These are phyloP conservation scores for Pichia norvegensis DNA, from an alignment of 1,139 yeast species.

Conservation along the genomic window DNA sequence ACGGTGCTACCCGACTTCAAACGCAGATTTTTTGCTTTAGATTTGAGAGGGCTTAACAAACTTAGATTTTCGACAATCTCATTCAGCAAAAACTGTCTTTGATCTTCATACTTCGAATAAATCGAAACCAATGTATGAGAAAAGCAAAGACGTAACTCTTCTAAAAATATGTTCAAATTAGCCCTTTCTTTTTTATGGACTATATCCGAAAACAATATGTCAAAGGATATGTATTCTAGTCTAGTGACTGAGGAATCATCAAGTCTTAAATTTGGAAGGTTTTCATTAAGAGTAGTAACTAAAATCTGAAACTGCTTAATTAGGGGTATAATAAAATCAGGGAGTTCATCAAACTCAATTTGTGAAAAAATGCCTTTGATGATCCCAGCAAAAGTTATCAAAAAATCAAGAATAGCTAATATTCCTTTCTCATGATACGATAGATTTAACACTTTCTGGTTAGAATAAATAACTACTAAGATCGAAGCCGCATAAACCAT, in stretches of 20 bases:
- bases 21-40: conserved; percentile 36
- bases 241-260: conserved; percentile 44
- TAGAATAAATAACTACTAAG: conserved; percentile 35
- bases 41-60: conserved; percentile 39
- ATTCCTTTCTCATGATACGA: conserved; percentile 41
- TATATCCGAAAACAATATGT: conserved; percentile 29
- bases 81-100: conserved; percentile 49
- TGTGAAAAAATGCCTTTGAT: conserved; percentile 20
- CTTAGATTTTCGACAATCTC: conserved; percentile 51
- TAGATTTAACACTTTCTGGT: conserved; percentile 35
- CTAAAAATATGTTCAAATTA: conserved; percentile 26
- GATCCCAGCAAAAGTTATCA: conserved; percentile 34
- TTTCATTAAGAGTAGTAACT: conserved; percentile 10
- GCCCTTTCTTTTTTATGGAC: conserved; percentile 17
- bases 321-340: conserved; percentile 7
- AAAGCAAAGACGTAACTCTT: conserved; percentile 30
- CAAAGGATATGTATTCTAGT: conserved; percentile 41
- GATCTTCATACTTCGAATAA: conserved; percentile 41
- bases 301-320: conserved; percentile 1
- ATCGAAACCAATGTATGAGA: conserved; percentile 38
- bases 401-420: conserved; percentile 34
- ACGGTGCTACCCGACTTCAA: conserved; percentile 40
- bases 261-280: conserved; percentile 20
- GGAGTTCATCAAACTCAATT: conserved; percentile 5
- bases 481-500: conserved; percentile 35